phyloP scores from a whole-genome alignment of 2,329 filamentous ascomycete species.

The Diplodia intermedia region DNA sequence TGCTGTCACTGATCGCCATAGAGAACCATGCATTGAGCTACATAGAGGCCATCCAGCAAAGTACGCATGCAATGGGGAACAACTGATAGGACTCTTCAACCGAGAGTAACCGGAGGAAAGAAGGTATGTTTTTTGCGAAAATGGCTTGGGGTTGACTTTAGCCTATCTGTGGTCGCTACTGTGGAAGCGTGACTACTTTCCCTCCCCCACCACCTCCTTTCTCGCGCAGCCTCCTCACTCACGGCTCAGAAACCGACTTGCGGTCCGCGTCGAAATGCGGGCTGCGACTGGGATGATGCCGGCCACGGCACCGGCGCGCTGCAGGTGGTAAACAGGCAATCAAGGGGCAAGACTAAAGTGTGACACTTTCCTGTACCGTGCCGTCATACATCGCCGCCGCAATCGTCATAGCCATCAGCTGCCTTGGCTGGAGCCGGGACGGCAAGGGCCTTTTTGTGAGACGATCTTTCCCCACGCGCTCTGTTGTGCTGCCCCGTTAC shows the following conservation, averaged over 20 bases:
- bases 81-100: not conserved
- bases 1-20: not conserved
- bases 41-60: not conserved
- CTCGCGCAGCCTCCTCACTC: not conserved
- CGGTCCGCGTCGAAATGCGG: constrained; percentile 18
- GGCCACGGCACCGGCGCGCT: not conserved
- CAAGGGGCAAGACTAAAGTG: not conserved
- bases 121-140: not conserved
- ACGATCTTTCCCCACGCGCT: not conserved
- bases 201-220: not conserved
- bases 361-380: not conserved
- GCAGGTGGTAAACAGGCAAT: not conserved
- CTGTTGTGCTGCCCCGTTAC: not conserved
- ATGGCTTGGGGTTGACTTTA: not conserved
- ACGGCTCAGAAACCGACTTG: not conserved
- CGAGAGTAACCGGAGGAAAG: not conserved
- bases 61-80: not conserved
- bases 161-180: not conserved
- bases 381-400: not conserved
- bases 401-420: constrained; percentile 1
- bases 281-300: constrained; percentile 16
- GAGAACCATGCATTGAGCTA: not conserved
- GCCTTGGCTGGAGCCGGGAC: not conserved
- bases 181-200: not conserved
- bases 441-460: not conserved